Conservation (phyloP, 2,329 filamentous ascomycete genomes). For the Neocatenulostroma microsporum region DNA sequence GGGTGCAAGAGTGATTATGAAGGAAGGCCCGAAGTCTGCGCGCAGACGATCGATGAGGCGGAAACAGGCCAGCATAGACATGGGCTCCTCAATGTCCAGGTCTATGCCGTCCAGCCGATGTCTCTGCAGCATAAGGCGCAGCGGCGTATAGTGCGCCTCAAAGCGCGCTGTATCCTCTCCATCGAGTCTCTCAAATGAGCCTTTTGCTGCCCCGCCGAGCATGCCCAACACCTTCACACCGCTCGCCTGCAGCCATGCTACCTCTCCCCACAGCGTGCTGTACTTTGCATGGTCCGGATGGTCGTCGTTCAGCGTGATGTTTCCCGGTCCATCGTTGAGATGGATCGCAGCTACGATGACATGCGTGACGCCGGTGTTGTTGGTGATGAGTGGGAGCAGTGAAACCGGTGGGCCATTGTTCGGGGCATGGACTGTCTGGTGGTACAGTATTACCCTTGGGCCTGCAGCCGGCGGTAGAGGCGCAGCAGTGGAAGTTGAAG, state of each 20-base stretch:
- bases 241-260: slow-evolving; percentile 59
- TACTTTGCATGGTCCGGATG: slow-evolving; percentile 56
- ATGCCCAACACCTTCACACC: slow-evolving; percentile 78
- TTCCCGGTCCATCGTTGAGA: slow-evolving; percentile 59
- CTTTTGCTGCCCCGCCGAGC: slow-evolving; percentile 76
- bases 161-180: slow-evolving; percentile 57
- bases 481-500: not conserved
- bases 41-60: slow-evolving; percentile 43
- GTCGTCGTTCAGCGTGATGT: slow-evolving; percentile 74
- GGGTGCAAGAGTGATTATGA: slow-evolving; percentile 74
- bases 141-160: slow-evolving; percentile 63
- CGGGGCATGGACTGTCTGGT: slow-evolving; percentile 56
- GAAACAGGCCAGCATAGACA: slow-evolving; percentile 57
- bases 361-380: slow-evolving; percentile 63
- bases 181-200: slow-evolving; percentile 56
- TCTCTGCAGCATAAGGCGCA: slow-evolving; percentile 56
- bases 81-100: slow-evolving; percentile 71
- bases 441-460: slow-evolving; percentile 49
- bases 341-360: slow-evolving; percentile 83
- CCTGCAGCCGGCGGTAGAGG: slow-evolving; percentile 19
- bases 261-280: slow-evolving; percentile 69
- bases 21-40: slow-evolving; percentile 58
- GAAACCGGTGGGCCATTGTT: slow-evolving; percentile 49
- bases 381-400: slow-evolving; percentile 52
- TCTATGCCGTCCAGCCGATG: slow-evolving; percentile 63